Evolutionary conservation across 1,284 basidiomycete species (phyloP), one percentile per base, ranked within the genome.

Genomic region (Puccinia coronata): DNA sequence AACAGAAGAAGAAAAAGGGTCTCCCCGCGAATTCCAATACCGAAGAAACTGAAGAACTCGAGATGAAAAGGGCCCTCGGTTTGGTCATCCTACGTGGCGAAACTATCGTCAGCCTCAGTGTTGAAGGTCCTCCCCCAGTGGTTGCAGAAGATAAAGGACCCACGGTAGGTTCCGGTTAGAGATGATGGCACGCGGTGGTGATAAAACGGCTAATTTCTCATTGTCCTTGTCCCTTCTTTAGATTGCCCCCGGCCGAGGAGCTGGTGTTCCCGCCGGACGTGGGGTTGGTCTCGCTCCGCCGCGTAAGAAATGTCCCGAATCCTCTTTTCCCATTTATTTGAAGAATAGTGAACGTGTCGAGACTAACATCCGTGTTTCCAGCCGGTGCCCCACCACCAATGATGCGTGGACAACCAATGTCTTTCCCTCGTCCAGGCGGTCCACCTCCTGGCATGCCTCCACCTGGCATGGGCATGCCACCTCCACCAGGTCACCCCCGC

Each of bases 221-320:
- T 63, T 20, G 6, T 18, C 28, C 11, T 63, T 36, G 18, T 34
- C 28, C 43, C 83, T 73, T 82, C 82, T 28, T 12, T 67, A 95
- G 93, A 89, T 96, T 83, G 92, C 92, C 83, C 89, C 91, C 82
- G 97, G 96, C 77, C 94, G 96, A 85, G 97, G 97, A 83, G 91
- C 93, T 82, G 97, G 95, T 84, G 92, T 94, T 88, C 94, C 96
- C 85, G 95, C 96, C 81, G 96, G 97, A 83, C 92, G 96, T 85
- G 96, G 97, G 74, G 97, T 98, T 90, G 95, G 95, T 81, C 92
- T 96, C 89, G 91, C 96, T 89, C 94, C 94, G 83, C 93, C 94
- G 34, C 91, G 93, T 93, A 86, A 85, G 92, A 43, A 25, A 18
- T 55, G 14, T 12, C 83, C 80, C 83, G 59, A 83, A 82, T 41